These are phyloP conservation scores for Agapanthus africanus DNA, from an alignment of 106 monocot species.

Conservation along the genomic window DNA sequence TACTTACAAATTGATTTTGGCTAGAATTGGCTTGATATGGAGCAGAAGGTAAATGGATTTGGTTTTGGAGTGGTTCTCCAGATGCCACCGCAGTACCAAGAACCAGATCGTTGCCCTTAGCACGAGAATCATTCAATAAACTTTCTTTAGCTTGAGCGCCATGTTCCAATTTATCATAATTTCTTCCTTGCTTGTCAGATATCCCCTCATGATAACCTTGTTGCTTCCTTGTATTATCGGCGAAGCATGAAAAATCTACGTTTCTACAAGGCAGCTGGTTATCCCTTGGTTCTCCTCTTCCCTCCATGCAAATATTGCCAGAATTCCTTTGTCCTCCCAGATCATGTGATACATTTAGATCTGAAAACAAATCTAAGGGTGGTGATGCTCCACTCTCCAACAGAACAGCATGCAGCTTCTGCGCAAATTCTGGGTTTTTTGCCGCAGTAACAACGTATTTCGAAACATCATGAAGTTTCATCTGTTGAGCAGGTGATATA, in stretches of 20 bases:
- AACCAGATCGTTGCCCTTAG: conserved; percentile 5
- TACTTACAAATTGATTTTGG: conserved; percentile 7
- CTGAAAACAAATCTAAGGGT: conserved; percentile 57
- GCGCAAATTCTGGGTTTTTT: conserved; percentile 65
- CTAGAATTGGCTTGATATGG: conserved; percentile 13
- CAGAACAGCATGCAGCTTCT: conserved; percentile 59
- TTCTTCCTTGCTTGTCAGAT: conserved; percentile 6
- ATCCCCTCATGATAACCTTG: conserved; percentile 2
- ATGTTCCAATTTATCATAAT: not conserved
- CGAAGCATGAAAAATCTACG: conserved; percentile 11
- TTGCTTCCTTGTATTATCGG: conserved; percentile 4
- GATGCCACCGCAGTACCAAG: not conserved
- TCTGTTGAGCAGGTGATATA: conserved; percentile 39
- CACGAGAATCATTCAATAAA: not conserved
- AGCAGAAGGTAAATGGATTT: conserved; percentile 4
- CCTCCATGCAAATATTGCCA: conserved; percentile 12
- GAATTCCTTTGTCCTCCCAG: conserved; percentile 12
- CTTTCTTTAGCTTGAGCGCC: not conserved
- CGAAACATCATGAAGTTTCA: conserved; percentile 71
- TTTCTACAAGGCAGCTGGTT: conserved; percentile 14
- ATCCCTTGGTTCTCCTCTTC: conserved; percentile 3
- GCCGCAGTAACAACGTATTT: conserved; percentile 60
- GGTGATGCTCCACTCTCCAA: conserved; percentile 63
- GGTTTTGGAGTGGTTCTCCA: conserved; percentile 1
- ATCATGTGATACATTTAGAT: not conserved